A percentile compares a stretch with the other conserved stretches of the same genome.
These are phyloP conservation scores for Chernovozyma aurita DNA, from an alignment of 1,139 yeast species.

Conservation along the genomic window DNA sequence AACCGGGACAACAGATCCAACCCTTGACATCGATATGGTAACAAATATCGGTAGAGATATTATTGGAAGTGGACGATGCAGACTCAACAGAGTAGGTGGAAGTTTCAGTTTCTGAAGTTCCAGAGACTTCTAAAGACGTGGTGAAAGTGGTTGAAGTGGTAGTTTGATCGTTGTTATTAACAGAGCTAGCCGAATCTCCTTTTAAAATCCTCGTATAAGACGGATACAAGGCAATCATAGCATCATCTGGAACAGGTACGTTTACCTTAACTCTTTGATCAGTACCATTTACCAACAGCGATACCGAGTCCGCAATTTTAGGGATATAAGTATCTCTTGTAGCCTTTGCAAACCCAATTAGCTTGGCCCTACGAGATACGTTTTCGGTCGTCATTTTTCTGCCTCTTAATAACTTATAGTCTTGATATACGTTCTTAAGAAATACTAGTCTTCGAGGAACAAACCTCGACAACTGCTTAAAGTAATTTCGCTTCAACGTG, in stretches of 20 bases:
- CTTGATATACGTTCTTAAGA: constrained; percentile 6
- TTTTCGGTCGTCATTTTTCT: constrained; percentile 1
- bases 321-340: constrained; percentile 60
- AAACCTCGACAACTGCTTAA: constrained; percentile 2
- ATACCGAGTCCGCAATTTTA: constrained; percentile 41
- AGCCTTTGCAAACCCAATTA: constrained; percentile 47
- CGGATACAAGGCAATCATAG: constrained; percentile 49
- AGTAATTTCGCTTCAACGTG: not conserved
- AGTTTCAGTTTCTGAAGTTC: not conserved
- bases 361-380: constrained; percentile 28
- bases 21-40: constrained; percentile 69
- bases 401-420: constrained; percentile 4
- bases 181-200: constrained; percentile 3
- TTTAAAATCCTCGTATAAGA: constrained; percentile 49
- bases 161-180: not conserved
- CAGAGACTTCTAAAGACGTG: not conserved
- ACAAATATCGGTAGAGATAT: not conserved
- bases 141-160: not conserved
- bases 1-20: constrained; percentile 68
- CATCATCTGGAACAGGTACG: constrained; percentile 28
- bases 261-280: not conserved
- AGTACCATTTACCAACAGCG: constrained; percentile 40
- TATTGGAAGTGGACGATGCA: not conserved
- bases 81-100: not conserved
- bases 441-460: constrained; percentile 4